Percentiles rank a stretch among this genome's conserved stretches.
These are phyloP conservation scores for Colletotrichum sojae DNA, from an alignment of 2,329 filamentous ascomycete genomes.

Conservation along the genomic window DNA sequence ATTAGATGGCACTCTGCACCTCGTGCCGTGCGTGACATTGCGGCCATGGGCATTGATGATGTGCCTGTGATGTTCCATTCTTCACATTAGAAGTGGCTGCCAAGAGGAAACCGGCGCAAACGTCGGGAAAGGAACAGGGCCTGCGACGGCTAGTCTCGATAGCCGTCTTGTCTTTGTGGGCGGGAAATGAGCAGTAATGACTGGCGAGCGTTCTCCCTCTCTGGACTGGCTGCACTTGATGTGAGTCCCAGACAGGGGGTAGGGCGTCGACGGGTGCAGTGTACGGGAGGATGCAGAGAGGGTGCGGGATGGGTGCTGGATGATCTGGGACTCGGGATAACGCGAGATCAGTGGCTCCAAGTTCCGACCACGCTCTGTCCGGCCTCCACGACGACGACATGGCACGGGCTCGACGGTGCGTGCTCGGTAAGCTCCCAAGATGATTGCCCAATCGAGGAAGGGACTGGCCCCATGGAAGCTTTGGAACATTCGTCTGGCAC, in stretches of 20 bases:
- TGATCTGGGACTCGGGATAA: conserved; percentile 7
- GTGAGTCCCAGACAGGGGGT: conserved; percentile 8
- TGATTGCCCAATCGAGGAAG: conserved; percentile 29
- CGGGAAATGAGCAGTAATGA: conserved; percentile 35
- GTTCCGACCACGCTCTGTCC: conserved; percentile 31
- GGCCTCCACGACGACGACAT: conserved; percentile 14
- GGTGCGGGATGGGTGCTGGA: neutral
- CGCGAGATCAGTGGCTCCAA: conserved; percentile 23
- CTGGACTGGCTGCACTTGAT: conserved; percentile 8
- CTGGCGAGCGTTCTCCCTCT: neutral
- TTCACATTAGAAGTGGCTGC: conserved; percentile 2
- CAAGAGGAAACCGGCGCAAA: conserved; percentile 23
- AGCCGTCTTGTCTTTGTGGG: conserved; percentile 6
- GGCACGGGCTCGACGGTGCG: conserved; percentile 20
- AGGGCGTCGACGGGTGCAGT: conserved; percentile 1
- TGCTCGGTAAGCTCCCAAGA: conserved; percentile 10
- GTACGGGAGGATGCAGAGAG: neutral
- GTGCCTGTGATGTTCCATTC: conserved; percentile 6
- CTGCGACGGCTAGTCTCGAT: conserved; percentile 7
- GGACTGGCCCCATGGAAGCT: conserved; percentile 37
- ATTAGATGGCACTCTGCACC: conserved; percentile 36
- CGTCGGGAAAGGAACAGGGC: conserved; percentile 14
- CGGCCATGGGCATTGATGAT: conserved; percentile 20
- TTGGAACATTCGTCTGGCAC: conserved; percentile 38
- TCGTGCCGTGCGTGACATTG: conserved; percentile 26